phyloP scores from a whole-genome alignment of 208 protist genomes.

The Herpetomonas tarakana region DNA sequence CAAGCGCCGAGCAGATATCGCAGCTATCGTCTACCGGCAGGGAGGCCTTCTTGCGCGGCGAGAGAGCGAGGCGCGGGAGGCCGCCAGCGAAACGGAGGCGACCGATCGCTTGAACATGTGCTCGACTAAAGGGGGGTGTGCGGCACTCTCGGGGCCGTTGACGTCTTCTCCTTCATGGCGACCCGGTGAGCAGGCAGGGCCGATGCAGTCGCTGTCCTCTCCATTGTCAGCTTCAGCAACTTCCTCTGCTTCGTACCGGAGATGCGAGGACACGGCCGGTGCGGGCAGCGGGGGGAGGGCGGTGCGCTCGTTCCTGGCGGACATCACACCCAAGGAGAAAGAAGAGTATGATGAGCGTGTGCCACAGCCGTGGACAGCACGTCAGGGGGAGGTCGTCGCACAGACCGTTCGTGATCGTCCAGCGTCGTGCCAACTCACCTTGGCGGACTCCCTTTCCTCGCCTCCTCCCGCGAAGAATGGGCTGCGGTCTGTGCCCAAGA shows the following conservation, averaged over 20 bases:
- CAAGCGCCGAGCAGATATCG: not conserved
- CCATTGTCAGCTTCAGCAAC: not conserved
- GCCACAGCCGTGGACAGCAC: no score
- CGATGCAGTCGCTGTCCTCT: not conserved
- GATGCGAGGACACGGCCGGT: not conserved
- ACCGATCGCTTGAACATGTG: not conserved
- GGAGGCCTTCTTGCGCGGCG: not conserved
- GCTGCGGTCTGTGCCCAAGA: no score
- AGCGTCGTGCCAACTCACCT: no score
- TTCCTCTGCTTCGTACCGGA: not conserved
- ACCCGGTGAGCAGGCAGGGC: not conserved
- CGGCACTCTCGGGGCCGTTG: no score
- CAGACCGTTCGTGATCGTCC: no score
- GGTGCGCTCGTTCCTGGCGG: no score
- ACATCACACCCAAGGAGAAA: no score
- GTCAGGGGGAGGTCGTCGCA: no score
- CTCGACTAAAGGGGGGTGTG: no score
- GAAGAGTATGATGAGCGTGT: no score
- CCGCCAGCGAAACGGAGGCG: not conserved
- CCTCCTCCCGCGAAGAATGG: no score
- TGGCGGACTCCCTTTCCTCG: no score
- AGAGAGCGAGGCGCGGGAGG: not conserved
- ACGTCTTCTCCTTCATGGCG: not conserved
- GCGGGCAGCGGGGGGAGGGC: not conserved
- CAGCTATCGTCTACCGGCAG: not conserved